Conservation (phyloP, 805 yeast species). For the Huiozyma sinensis region DNA sequence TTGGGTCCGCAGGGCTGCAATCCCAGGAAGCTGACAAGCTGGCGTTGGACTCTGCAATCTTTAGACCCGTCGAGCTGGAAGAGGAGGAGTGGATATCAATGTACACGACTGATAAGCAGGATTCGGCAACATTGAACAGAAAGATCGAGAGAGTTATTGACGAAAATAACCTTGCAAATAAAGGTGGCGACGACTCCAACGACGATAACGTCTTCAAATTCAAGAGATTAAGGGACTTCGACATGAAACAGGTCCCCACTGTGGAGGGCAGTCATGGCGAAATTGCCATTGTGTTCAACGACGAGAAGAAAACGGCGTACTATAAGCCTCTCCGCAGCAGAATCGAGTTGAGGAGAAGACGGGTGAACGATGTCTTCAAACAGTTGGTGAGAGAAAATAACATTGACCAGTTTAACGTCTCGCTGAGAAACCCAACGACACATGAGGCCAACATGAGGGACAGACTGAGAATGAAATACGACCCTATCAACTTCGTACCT, state of each 20-base stretch:
- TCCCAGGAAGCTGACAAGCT: conserved; percentile 26
- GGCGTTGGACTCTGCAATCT: conserved; percentile 48
- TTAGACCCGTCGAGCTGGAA: conserved; percentile 60
- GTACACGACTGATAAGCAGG: conserved; percentile 40
- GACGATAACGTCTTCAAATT: conserved; percentile 41
- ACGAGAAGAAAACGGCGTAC: conserved; percentile 47
- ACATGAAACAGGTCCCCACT: conserved; percentile 42
- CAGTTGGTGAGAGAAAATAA: conserved; percentile 42
- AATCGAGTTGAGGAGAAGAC: conserved; percentile 73
- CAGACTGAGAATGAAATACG: conserved; percentile 46
- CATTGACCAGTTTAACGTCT: conserved; percentile 43
- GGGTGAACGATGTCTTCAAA: conserved; percentile 40
- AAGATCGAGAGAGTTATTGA: conserved; percentile 31
- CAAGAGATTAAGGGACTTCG: conserved; percentile 67
- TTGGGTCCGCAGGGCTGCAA: conserved; percentile 39
- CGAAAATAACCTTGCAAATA: conserved; percentile 7
- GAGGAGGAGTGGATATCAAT: conserved; percentile 71
- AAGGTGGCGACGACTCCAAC: background rate
- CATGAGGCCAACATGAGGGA: conserved; percentile 50
- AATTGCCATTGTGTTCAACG: conserved; percentile 51
- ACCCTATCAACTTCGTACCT: conserved; percentile 52
- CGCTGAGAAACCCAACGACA: conserved; percentile 53
- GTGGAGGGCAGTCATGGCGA: conserved; percentile 30
- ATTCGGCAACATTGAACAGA: conserved; percentile 31
- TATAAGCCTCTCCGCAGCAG: conserved; percentile 73